phyloP scores from a whole-genome alignment of 306 rosid species.

The Gastrolobium villosum region DNA sequence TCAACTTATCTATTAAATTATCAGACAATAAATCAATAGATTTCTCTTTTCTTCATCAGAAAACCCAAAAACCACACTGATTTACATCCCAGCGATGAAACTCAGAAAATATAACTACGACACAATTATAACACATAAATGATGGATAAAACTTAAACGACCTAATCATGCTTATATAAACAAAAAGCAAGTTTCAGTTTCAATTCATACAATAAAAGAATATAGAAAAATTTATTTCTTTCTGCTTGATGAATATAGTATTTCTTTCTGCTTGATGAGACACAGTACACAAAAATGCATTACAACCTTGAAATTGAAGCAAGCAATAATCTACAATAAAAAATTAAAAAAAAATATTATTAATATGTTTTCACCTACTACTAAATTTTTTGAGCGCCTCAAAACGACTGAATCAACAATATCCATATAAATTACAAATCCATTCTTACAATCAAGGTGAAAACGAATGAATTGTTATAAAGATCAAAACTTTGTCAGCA shows the following conservation, averaged over 20 bases:
- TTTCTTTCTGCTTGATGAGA: constrained; percentile 24
- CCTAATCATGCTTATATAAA: no score
- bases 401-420: constrained; percentile 25
- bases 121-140: neutral
- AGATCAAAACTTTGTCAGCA: constrained; percentile 28
- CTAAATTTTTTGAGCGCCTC: neutral
- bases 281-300: neutral
- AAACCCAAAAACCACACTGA: constrained; percentile 13
- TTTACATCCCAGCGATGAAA: neutral
- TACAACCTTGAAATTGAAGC: constrained; percentile 10
- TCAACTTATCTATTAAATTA: constrained; percentile 28
- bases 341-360: neutral
- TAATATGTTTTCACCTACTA: constrained; percentile 5
- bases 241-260: constrained; percentile 9
- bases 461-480: neutral
- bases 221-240: constrained; percentile 18
- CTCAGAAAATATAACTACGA: neutral
- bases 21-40: constrained; percentile 19
- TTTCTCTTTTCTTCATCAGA: constrained; percentile 14
- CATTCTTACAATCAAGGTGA: neutral
- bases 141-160: no score
- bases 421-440: neutral
- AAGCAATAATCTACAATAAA: neutral
- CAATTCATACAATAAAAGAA: neutral
- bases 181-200: no score